A percentile compares a stretch with the other conserved stretches of the same genome.
Conservation (phyloP, 2,329 filamentous ascomycete species). For the Alternaria atra region DNA sequence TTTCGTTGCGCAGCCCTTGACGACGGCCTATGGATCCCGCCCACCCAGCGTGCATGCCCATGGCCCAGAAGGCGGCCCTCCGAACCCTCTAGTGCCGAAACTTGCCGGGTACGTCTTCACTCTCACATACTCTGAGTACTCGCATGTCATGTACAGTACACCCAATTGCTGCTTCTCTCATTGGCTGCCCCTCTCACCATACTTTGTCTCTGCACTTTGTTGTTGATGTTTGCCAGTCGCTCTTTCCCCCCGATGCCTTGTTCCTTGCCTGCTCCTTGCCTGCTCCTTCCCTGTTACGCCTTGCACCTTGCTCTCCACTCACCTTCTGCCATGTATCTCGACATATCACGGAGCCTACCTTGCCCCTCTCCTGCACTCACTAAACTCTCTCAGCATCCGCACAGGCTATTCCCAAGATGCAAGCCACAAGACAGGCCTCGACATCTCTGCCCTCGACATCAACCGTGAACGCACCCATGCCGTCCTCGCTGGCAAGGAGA, state of each 20-base stretch:
- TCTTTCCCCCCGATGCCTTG: constrained; percentile 4
- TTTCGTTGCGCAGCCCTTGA: constrained; percentile 64
- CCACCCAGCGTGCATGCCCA: constrained; percentile 62
- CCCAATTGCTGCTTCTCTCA: constrained; percentile 1
- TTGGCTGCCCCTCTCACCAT: constrained; percentile 3
- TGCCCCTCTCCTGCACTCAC: constrained; percentile 2
- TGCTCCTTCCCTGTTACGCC: background rate
- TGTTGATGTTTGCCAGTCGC: constrained; percentile 1
- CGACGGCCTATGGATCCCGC: constrained; percentile 60
- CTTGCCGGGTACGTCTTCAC: constrained; percentile 46
- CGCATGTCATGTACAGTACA: background rate
- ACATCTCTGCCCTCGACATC: constrained; percentile 70
- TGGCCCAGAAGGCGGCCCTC: constrained; percentile 49
- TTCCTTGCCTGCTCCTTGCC: background rate
- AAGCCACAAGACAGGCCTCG: constrained; percentile 70
- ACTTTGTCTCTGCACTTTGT: background rate
- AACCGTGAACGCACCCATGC: constrained; percentile 70
- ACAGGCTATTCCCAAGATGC: constrained; percentile 63
- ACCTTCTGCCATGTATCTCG: constrained; percentile 16
- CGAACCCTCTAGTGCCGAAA: constrained; percentile 49
- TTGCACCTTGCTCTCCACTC: constrained; percentile 4
- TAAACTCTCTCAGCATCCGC: constrained; percentile 47
- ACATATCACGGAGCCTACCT: background rate
- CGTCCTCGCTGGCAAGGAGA: constrained; percentile 70
- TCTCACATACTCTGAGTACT: background rate